A percentile compares a stretch with the other conserved stretches of the same genome.
These are phyloP conservation scores for Misopates orontium DNA, from an alignment of 257 asterid species.

Conservation along the genomic window DNA sequence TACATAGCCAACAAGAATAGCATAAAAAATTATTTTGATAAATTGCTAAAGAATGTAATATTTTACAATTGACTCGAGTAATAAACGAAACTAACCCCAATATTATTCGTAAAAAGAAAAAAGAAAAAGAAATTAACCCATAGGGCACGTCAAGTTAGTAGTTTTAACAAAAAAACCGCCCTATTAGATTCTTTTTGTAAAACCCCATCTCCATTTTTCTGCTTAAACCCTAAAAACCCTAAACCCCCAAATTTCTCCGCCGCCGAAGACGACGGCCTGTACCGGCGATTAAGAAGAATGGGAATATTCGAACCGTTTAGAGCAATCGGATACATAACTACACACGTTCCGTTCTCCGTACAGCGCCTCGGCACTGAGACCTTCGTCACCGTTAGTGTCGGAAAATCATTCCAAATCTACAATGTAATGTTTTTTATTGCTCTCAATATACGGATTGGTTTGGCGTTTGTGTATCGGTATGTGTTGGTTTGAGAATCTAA, in stretches of 20 bases:
- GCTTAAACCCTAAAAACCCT: conserved; percentile 15
- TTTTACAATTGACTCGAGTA: too few species aligned
- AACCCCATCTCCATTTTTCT: not conserved
- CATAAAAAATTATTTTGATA: too few species aligned
- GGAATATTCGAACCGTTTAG: conserved; percentile 84
- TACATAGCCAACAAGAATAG: too few species aligned
- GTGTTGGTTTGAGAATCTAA: conserved; percentile 22
- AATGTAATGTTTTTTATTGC: conserved; percentile 45
- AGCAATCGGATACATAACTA: conserved; percentile 79
- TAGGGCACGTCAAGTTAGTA: too few species aligned
- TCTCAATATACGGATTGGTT: too few species aligned
- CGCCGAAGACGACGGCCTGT: not conserved
- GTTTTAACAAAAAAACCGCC: too few species aligned
- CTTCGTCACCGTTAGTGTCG: conserved; percentile 87
- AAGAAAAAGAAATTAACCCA: too few species aligned
- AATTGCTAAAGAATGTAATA: too few species aligned
- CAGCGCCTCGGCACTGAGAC: conserved; percentile 92
- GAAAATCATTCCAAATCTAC: conserved; percentile 85
- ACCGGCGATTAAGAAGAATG: conserved; percentile 27
- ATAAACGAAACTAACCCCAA: too few species aligned
- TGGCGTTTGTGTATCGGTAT: not conserved
- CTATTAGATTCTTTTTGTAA: too few species aligned
- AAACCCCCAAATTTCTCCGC: not conserved
- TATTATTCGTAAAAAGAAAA: too few species aligned
- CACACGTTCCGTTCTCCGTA: conserved; percentile 73